Percentiles rank a stretch among this genome's conserved stretches.
Evolutionary conservation across 441 rosid genomes (phyloP).

Genomic region (Bruguiera hainesii): DNA sequence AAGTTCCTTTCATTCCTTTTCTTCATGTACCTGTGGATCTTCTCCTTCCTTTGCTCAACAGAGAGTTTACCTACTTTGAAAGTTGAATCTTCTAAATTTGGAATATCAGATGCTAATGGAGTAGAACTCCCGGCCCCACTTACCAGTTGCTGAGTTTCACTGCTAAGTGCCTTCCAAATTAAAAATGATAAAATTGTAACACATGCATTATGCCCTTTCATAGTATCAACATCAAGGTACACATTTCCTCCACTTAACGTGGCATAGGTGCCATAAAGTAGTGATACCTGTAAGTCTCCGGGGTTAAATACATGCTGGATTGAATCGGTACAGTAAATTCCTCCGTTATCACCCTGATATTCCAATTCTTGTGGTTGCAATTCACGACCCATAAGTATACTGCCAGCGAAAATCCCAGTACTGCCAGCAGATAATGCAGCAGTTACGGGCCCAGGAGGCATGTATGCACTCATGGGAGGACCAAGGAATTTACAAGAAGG

Average conservation of each 20-base stretch:
- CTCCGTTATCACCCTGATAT: conserved; percentile 60
- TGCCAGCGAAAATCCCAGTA: conserved; percentile 42
- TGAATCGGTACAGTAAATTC: conserved; percentile 50
- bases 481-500: conserved; percentile 51
- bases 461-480: conserved; percentile 39
- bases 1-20: conserved; percentile 91
- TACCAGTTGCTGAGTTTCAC: conserved; percentile 48
- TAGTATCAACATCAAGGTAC: neutral
- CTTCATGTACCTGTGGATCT: conserved; percentile 92
- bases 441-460: conserved; percentile 39
- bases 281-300: conserved; percentile 53
- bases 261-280: neutral
- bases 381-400: conserved; percentile 43
- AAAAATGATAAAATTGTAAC: neutral
- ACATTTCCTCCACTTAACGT: neutral
- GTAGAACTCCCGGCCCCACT: conserved; percentile 39
- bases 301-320: conserved; percentile 44
- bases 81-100: conserved; percentile 68
- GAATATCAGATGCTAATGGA: conserved; percentile 58
- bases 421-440: conserved; percentile 47
- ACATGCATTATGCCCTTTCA: neutral
- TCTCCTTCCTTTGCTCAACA: conserved; percentile 84
- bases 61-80: conserved; percentile 73
- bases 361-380: conserved; percentile 52
- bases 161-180: conserved; percentile 38